Evolutionary conservation across 78 protist genomes (phyloP), one percentile per base, ranked within the genome.

Genomic region (Cyanophora paradoxa): DNA sequence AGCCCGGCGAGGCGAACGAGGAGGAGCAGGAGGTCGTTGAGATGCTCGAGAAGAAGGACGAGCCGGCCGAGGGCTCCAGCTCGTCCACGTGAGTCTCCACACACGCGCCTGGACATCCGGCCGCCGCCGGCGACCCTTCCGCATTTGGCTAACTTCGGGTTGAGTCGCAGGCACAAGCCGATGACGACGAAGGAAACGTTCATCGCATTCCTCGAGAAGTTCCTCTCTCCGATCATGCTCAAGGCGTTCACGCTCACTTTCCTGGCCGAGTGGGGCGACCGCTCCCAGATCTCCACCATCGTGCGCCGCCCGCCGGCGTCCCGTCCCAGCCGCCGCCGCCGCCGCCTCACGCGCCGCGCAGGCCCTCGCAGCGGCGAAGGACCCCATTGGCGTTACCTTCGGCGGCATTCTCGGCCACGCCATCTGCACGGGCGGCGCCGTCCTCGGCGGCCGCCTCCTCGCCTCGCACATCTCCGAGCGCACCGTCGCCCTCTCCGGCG

Each of bases 241-340:
- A 86, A 82, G 37, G 63, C 87, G 11, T 90, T 90, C 66, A 42
- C 59, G 30, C 72, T 90, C 63, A 87, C 92, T 41, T 84, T 90
- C 76, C 36, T 90, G 19, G 92, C 92, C 58, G 94, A 90, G 79
- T 84, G 89, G 89, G 94, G 94, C 28, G 94, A 90, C 72, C 85
- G 94, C 26, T 82, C 89, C 20, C 94, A 90, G 85, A 68, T 85
- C 33, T 14, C 87, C 16, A 84, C 92, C 40, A 76, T 79, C 31
- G 40, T n/a, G n/a, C n/a, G n/a, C n/a, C n/a, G n/a, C n/a, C n/a
- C n/a, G n/a, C n/a, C n/a, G n/a, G n/a, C n/a, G n/a, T n/a, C n/a
- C n/a, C n/a, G 74, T 56, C 67, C 76, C 81, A 11, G 90, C 74
- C 8, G 83, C 90, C 3, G 71, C 79, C 26, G 59, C 4, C n/a